Evolutionary conservation across 2,329 filamentous ascomycete species (phyloP), one percentile per base, ranked within the genome.

Genomic region (Neonectria magnoliae): DNA sequence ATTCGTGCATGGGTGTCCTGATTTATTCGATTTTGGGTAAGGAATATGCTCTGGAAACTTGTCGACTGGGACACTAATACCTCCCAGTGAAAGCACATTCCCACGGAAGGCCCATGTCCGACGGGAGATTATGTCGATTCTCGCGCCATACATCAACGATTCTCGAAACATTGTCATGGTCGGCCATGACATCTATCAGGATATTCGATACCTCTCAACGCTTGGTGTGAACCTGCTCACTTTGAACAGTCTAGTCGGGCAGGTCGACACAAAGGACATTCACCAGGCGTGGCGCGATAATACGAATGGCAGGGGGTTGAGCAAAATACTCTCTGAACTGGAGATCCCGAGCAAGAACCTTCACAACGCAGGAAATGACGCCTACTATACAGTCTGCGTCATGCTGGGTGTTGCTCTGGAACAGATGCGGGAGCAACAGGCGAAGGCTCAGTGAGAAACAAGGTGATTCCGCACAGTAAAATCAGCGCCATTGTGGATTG

Each of bases 361-460:
- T n/a, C 94, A 97, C 78, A 97, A 97, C 74, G 94, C 90, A 0
- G 90, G 94, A 2, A 97, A 97, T 69, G 94, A 97, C 75, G 93
- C 94, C 0, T 86, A 89, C 1, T 96, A 91, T 76, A 95, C 93
- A 0, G 79, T 97, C 67, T 89, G 90, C 66, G 91, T 89, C 8
- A 87, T 96, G 83, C 77, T 97, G 7, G 87, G 74, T 0, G 65
- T 81, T 18, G 77, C 76, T 1, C 41, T 79, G 20, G 72, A 75
- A 59, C 62, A 71, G 14, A 41, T 60, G 9, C 64, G 69, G 33
- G 69, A 73, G 58, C 60, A 70, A 33, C 68, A 72, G 42, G 65
- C 66, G 20, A 63, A 67, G 18, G 18, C 36, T 36, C 33, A 52
- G 57, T n/a, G 60, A 64, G 45, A 58, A 67, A 57, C 27, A 27